Base-by-base conservation (phyloP, 345 rosid genomes). In the Acer saccharum region DNA sequence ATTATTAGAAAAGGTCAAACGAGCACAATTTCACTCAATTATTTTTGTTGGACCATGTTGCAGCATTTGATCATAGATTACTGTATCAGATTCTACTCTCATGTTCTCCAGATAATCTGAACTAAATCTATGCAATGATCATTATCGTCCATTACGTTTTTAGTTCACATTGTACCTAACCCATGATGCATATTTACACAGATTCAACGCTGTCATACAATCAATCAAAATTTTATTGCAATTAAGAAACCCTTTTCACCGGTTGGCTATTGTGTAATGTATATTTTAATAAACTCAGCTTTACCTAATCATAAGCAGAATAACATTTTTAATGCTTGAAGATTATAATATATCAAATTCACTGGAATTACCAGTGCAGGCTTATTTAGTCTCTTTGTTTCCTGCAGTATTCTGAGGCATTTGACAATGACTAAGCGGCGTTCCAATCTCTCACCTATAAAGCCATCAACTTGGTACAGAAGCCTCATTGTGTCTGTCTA, bases 31-130 rank as follows among this genome's bases (percentile, higher is more conserved):
- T 50, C 43, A 25, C 11, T 14, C n/a, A 2, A 1, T 41, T 23
- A 65, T 62, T 62, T 64, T 67, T 25, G 50, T 67, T 67, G 9
- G 71, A 44, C 55, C 71, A 48, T 10, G 54, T 48, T 48, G 54
- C 35, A 29, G 3, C 35, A 4, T 32, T 32, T 32, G 35, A 32
- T 32, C 4, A 4, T 32, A 32, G 39, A 32, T 3, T 32, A 35
- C 0, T 35, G 35, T 5, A 13, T 27, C 16, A 64, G 68, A 63
- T 63, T 17, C 9, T 65, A 67, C 4, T 68, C 13, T 17, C 6
- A 39, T 18, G 52, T 68, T 43, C 52, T n/a, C 21, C 13, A 9
- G 55, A 41, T 68, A 41, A 6, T 7, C 52, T 43, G 16, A 65
- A 29, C 20, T 32, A 65, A 65, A 29, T 65, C 46, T 32, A 14